phyloP scores from a whole-genome alignment of 192 early-diverging fungal genomes.

The Glomus cerebriforme region DNA sequence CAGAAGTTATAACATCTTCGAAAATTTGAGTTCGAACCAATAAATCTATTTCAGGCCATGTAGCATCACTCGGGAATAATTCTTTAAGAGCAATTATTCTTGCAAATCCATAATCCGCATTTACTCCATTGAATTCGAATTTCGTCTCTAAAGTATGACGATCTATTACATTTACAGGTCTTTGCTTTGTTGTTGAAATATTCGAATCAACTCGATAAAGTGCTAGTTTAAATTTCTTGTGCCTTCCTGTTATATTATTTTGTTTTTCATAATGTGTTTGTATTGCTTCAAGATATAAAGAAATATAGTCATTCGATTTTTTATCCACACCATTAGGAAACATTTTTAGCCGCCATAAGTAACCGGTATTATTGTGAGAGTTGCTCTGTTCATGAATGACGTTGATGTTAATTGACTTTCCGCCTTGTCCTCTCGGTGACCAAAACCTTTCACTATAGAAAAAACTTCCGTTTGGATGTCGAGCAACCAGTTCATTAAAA shows the following conservation, averaged over 20 bases:
- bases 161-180: not conserved
- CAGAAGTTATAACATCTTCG: not conserved
- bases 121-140: constrained; percentile 13
- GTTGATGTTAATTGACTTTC: constrained; percentile 1
- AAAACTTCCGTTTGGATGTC: constrained; percentile 18
- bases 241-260: not conserved
- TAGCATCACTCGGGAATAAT: constrained; percentile 11
- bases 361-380: not conserved
- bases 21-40: constrained; percentile 4
- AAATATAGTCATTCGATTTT: constrained; percentile 16
- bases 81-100: not conserved
- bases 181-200: not conserved
- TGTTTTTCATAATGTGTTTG: constrained; percentile 15
- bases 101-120: not conserved
- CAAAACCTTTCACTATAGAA: constrained; percentile 29
- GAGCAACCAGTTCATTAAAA: constrained; percentile 1
- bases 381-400: not conserved
- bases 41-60: not conserved
- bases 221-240: not conserved
- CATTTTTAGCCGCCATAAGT: constrained; percentile 25
- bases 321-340: constrained; percentile 25
- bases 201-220: not conserved
- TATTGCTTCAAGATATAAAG: constrained; percentile 22
- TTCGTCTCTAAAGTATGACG: not conserved
- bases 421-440: constrained; percentile 16